Evolutionary conservation across 306 rosid species (phyloP), one percentile per base, ranked within the genome.

Genomic region (Rosa persica): DNA sequence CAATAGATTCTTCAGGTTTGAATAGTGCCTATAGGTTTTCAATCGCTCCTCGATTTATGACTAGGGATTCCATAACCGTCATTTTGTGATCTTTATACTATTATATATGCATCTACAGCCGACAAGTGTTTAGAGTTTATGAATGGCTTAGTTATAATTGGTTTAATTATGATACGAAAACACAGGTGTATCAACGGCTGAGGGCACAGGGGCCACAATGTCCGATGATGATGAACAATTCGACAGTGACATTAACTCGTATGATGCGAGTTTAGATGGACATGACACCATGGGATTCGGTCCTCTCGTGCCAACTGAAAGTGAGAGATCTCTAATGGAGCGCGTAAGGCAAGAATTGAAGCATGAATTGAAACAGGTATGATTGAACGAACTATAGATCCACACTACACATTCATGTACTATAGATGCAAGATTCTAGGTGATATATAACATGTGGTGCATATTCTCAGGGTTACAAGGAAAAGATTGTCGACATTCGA

Each of bases 171-270:
- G 72, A 20, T 81, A 77, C 34, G 16, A 39, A n/a, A 67, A 70
- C 55, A 69, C 86, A 90, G 98, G 96, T 82, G 92, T 89, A 60
- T 89, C 97, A 22, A 90, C 96, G 2, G 95, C 90, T 6, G 96
- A 90, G 81, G 94, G 97, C 71, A 89, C 94, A 9, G 98, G 98
- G 27, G 93, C 92, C 69, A 94, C 98, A 76, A 94, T 94, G 98
- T 92, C 98, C 0, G 97, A 94, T 25, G 93, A 89, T 68, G 98
- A 94, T 25, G 97, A 94, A 46, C 96, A 88, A 69, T 83, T 87
- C 2, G 96, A 94, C 76, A 89, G 94, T 81, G 93, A 90, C 76
- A 83, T 82, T 30, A 90, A 83, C 81, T 72, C 93, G 19, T 92
- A 83, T 65, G 97, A 94, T 76, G 94, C 90, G 67, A 81, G 88